Evolutionary conservation across 805 yeast species (phyloP).

Genomic region (Candida cerambycidarum): DNA sequence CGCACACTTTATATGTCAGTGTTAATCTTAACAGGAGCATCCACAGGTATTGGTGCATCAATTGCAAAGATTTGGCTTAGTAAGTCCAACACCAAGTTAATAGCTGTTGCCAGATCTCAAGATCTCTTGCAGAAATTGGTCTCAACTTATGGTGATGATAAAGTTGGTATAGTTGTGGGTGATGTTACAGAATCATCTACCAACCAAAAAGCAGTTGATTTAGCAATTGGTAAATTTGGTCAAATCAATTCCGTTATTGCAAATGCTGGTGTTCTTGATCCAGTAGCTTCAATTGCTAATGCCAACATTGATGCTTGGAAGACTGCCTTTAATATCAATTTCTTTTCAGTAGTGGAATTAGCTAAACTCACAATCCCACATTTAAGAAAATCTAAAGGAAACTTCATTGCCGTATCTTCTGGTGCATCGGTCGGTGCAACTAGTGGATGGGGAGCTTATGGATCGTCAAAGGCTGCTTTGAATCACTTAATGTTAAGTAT

Average conservation of each 20-base stretch:
- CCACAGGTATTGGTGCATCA: slow-evolving; percentile 82
- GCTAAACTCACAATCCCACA: slow-evolving; percentile 56
- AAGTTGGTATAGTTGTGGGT: slow-evolving; percentile 54
- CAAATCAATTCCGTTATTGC: slow-evolving; percentile 63
- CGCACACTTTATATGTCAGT: slow-evolving; percentile 21
- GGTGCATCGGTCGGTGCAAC: slow-evolving; percentile 73
- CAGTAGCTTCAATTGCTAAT: slow-evolving; percentile 58
- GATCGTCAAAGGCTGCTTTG: slow-evolving; percentile 87
- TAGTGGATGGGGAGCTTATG: slow-evolving; percentile 88
- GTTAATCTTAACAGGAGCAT: slow-evolving; percentile 60
- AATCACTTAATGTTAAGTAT: slow-evolving; percentile 71
- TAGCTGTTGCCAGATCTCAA: slow-evolving; percentile 73
- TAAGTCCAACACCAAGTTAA: slow-evolving; percentile 38
- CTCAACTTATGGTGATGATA: slow-evolving; percentile 43
- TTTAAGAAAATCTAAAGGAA: slow-evolving; percentile 57
- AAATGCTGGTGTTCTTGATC: slow-evolving; percentile 83
- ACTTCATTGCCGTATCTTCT: slow-evolving; percentile 77
- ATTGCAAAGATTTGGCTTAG: slow-evolving; percentile 56
- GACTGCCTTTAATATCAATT: slow-evolving; percentile 67
- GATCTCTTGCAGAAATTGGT: slow-evolving; percentile 45
- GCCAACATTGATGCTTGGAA: slow-evolving; percentile 62
- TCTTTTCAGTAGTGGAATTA: slow-evolving; percentile 70
- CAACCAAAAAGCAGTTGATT: slow-evolving; percentile 37
- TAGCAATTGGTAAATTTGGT: slow-evolving; percentile 53
- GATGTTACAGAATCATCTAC: slow-evolving; percentile 52